Evolutionary conservation across 768 basidiomycete genomes (phyloP).

Genomic region (Suillus subaureus): DNA sequence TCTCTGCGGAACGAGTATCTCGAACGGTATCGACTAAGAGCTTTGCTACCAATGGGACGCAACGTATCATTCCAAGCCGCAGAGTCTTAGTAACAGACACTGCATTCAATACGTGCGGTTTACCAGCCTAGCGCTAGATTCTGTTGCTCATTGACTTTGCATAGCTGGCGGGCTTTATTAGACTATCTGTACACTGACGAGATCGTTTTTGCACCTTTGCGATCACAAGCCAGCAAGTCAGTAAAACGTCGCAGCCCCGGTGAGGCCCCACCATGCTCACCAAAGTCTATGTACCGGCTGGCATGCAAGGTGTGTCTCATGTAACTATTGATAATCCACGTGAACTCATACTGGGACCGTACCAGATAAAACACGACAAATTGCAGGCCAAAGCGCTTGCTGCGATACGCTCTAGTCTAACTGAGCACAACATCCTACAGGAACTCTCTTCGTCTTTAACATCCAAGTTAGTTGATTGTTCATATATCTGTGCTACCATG

Average conservation of each 20-base stretch:
- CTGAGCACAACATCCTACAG: constrained; percentile 25
- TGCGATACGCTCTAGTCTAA: constrained; percentile 18
- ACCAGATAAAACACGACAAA: constrained; percentile 21
- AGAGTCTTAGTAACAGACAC: constrained; percentile 14
- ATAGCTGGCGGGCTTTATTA: constrained; percentile 36
- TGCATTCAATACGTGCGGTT: constrained; percentile 14
- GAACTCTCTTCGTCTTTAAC: constrained; percentile 30
- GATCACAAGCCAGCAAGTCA: constrained; percentile 12
- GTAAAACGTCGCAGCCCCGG: not conserved
- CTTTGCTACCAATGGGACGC: not conserved
- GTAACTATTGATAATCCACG: not conserved
- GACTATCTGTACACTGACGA: constrained; percentile 38
- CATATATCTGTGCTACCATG: no score
- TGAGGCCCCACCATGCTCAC: constrained; percentile 26
- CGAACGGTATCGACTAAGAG: not conserved
- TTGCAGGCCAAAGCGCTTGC: constrained; percentile 22
- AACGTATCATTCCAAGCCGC: constrained; percentile 6
- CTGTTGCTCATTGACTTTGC: not conserved
- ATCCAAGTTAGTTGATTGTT: constrained; percentile 24
- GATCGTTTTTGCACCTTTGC: constrained; percentile 31
- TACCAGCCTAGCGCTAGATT: not conserved
- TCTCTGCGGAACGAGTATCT: not conserved
- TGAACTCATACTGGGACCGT: not conserved
- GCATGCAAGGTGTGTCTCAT: constrained; percentile 31
- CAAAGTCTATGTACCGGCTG: constrained; percentile 42